Conservation (phyloP, 352 stramenopile species). For the Halophytophthora batemanensis region DNA sequence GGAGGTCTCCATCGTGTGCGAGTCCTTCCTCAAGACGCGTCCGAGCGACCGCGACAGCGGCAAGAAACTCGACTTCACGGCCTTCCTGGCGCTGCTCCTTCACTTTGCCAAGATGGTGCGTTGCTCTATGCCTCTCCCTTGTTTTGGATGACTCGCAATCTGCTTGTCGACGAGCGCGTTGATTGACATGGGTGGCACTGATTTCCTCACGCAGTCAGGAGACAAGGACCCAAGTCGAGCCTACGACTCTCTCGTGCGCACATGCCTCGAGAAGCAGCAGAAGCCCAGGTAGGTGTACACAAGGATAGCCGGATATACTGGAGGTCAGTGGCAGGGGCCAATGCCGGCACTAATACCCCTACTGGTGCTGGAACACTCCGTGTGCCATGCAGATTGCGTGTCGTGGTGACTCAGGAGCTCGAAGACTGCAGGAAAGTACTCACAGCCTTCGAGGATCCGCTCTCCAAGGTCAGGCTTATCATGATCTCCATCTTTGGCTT, state of each 20-base stretch:
- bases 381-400: slow-evolving; percentile 28
- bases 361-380: background rate
- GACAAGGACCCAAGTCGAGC: slow-evolving; percentile 46
- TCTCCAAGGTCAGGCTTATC: slow-evolving; percentile 32
- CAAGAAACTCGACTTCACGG: slow-evolving; percentile 71
- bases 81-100: slow-evolving; percentile 61
- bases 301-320: background rate
- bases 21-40: slow-evolving; percentile 59
- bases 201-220: slow-evolving; percentile 32
- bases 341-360: background rate
- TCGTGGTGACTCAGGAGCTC: slow-evolving; percentile 44
- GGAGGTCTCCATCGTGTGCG: slow-evolving; percentile 73
- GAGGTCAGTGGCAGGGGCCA: background rate
- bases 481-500: background rate
- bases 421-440: slow-evolving; percentile 68
- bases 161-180: background rate
- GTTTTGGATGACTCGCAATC: background rate
- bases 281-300: slow-evolving; percentile 32
- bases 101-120: slow-evolving; percentile 71
- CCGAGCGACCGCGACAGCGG: slow-evolving; percentile 53
- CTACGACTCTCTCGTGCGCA: slow-evolving; percentile 63
- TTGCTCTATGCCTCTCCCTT: background rate
- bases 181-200: slow-evolving; percentile 2
- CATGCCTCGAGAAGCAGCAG: slow-evolving; percentile 65
- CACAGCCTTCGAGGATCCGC: slow-evolving; percentile 53